Evolutionary conservation across 352 stramenopile genomes (phyloP).

Genomic region (Globisporangium rhizosaccharum): DNA sequence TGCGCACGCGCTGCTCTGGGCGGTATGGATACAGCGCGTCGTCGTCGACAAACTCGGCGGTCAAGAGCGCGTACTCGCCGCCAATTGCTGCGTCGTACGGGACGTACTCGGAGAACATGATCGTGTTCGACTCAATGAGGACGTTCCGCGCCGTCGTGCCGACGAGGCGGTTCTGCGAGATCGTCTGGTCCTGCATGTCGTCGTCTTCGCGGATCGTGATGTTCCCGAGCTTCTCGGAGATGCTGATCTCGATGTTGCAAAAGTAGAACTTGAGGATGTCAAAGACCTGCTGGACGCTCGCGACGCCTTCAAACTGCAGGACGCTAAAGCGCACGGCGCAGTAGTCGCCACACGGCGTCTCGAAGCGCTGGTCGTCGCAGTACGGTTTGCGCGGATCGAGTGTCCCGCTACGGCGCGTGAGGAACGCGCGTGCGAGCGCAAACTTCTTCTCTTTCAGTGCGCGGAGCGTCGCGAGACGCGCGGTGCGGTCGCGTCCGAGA

Average conservation of each 20-base stretch:
- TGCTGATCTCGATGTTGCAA: slow-evolving; percentile 62
- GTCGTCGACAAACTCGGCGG: slow-evolving; percentile 29
- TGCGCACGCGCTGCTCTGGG: slow-evolving; percentile 28
- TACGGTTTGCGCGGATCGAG: slow-evolving; percentile 20
- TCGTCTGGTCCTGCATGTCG: slow-evolving; percentile 33
- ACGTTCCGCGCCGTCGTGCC: slow-evolving; percentile 27
- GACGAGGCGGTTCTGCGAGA: slow-evolving; percentile 43
- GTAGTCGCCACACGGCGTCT: slow-evolving; percentile 36
- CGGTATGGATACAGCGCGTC: slow-evolving; percentile 44
- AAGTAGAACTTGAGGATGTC: slow-evolving; percentile 51
- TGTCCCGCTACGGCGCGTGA: slow-evolving; percentile 14
- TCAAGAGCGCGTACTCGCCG: slow-evolving; percentile 29
- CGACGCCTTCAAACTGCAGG: slow-evolving; percentile 33
- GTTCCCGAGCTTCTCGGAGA: slow-evolving; percentile 56
- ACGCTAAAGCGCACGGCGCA: slow-evolving; percentile 48
- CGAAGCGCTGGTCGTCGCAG: slow-evolving; percentile 32
- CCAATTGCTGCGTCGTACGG: slow-evolving; percentile 23
- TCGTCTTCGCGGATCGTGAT: slow-evolving; percentile 75
- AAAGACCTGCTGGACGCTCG: slow-evolving; percentile 39
- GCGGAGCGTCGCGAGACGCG: slow-evolving; percentile 6
- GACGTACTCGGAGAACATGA: slow-evolving; percentile 29
- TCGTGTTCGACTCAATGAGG: slow-evolving; percentile 35
- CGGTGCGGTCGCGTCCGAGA: slow-evolving; percentile 1
- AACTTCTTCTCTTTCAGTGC: slow-evolving; percentile 25
- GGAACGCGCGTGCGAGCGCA: slow-evolving; percentile 17